Evolutionary conservation across 305 asterid genomes (phyloP).

Genomic region (Ilex paraguariensis): DNA sequence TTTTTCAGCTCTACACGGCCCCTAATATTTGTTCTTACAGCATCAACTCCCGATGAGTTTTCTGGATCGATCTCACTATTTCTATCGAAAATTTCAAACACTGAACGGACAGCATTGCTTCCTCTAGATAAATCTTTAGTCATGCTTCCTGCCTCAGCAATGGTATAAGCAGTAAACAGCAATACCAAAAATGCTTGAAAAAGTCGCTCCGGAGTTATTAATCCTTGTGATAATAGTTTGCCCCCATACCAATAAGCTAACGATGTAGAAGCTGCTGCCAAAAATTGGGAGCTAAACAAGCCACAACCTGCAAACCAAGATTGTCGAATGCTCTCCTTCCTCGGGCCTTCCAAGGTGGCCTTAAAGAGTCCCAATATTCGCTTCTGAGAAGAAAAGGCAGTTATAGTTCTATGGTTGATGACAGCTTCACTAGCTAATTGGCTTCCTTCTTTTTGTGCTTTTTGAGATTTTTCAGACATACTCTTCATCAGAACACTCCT

Average conservation of each 20-base stretch:
- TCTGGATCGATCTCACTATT: conserved; percentile 61
- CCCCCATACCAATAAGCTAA: conserved; percentile 82
- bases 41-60: conserved; percentile 26
- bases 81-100: conserved; percentile 27
- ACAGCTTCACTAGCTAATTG: conserved; percentile 82
- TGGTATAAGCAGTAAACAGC: conserved; percentile 72
- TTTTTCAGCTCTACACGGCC: conserved; percentile 64
- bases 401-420: conserved; percentile 62
- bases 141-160: conserved; percentile 93
- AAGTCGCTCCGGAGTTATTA: conserved; percentile 54
- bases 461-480: conserved; percentile 55
- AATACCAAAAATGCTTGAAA: conserved; percentile 76
- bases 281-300: conserved; percentile 63
- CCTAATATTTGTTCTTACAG: conserved; percentile 26
- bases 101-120: conserved; percentile 70
- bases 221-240: conserved; percentile 40
- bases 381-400: conserved; percentile 71
- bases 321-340: conserved; percentile 64
- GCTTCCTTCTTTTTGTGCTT: conserved; percentile 73
- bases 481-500: conserved; percentile 63
- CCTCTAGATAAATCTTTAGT: conserved; percentile 84
- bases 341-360: conserved; percentile 52
- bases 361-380: conserved; percentile 44
- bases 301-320: conserved; percentile 73
- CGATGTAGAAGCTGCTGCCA: conserved; percentile 69